Evolutionary conservation across 2,329 filamentous ascomycete species (phyloP), one percentile per base, ranked within the genome.

Genomic region (Neofusicoccum ribis): DNA sequence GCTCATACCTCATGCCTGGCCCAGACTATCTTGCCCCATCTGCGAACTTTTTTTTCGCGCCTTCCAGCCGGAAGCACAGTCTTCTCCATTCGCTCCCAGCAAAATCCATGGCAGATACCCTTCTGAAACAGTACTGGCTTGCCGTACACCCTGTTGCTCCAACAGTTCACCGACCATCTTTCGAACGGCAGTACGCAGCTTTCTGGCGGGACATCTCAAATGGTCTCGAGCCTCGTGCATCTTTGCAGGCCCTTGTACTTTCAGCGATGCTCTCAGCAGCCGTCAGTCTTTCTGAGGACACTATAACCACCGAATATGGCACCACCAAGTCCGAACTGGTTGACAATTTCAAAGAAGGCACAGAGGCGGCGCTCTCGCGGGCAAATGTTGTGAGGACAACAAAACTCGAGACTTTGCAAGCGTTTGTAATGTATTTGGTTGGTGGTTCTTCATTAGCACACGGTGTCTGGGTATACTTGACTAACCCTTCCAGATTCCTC

Each of bases 381-480:
- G 89, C 90, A 3, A 89, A 91, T 72, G 90, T 92, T 65, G 76
- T 93, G 41, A 82, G 88, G 41, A 91, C 89, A 0, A 91, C 86
- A 0, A 89, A 87, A 69, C 78, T 91, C n/a, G 89, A 92, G 74
- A 91, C 88, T 0, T 80, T 93, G 70, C 91, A 93, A 73, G 89
- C 89, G 1, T 89, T 92, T 70, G 86, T 92, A 41, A 89, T 92
- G 81, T 93, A 92, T 69, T 80, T 92, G 77, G 88, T 90, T 75
- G 77, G 84, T 62, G 27, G 27, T 5, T 11, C 27, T 27, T 9
- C 9, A 27, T 2, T 36, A 8, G 5, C 34, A 1, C 15, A 4
- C 27, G 2, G 8, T 15, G 14, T 2, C n/a, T 27, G 1, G n/a
- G 5, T 14, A 46, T 15, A 1, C 20, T 11, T 12, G 3, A 56